Evolutionary conservation across 2,329 filamentous ascomycete species (phyloP), one percentile per base, ranked within the genome.

Genomic region (Pseudopithomyces maydicus): DNA sequence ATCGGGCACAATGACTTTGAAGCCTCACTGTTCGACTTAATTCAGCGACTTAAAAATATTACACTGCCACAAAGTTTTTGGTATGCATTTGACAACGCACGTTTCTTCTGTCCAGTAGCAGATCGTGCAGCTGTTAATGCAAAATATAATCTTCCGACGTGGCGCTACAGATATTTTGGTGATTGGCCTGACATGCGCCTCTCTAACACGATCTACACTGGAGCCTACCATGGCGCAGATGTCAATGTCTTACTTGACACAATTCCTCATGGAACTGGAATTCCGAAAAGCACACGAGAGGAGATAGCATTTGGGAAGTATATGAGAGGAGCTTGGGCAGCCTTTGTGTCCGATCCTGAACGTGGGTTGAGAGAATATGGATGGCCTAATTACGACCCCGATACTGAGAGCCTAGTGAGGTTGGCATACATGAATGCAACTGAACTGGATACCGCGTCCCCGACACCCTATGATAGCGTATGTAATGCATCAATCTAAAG

Each of bases 171-270:
- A 15, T 78, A 75, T 55, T 64, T 69, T 22, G 76, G 72, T 5
- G 71, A 74, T 51, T 76, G 69, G 62, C 65, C 67, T 17, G 75
- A 75, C 41, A 61, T 74, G 15, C 65, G 71, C 7, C 64, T 76
- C 2, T 72, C 70, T 11, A 59, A 62, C 6, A 55, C 64, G 14
- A 61, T 52, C 43, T 73, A 74, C 49, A 69, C 72, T 51, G 73
- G 68, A 2, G 71, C 75, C 12, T 78, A 77, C 50, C 76, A 78
- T 44, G 71, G 67, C 6, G 65, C 68, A 19, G 76, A 77, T 44
- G 61, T 77, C 12, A 66, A 66, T 29, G 65, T 74, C 55, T 57
- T 77, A 8, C 76, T 77, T 48, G 74, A 74, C n/a, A 69, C 69
- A 54, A 54, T 69, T 49, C 47, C 54, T 36, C 57, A 72, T 41